These are phyloP conservation scores for Amylocystis lapponica DNA, from an alignment of 768 basidiomycete species.

Conservation along the genomic window DNA sequence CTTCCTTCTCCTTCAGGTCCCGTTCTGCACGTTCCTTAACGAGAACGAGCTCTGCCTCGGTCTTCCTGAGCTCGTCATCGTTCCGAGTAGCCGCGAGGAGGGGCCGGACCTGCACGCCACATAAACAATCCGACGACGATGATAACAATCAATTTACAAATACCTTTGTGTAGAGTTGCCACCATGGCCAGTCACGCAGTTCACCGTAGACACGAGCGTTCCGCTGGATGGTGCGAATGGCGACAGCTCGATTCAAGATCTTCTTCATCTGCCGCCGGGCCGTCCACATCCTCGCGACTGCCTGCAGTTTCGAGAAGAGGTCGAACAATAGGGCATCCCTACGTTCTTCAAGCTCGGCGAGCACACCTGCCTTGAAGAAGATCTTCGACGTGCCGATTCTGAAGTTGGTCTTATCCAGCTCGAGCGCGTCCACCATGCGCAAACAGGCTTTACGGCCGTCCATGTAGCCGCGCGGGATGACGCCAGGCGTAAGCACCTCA, in stretches of 20 bases:
- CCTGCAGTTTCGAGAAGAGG: conserved; percentile 84
- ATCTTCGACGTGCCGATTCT: conserved; percentile 96
- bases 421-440: conserved; percentile 84
- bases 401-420: conserved; percentile 79
- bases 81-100: conserved; percentile 86
- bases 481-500: conserved; percentile 89
- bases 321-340: conserved; percentile 85
- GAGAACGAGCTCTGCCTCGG: conserved; percentile 77
- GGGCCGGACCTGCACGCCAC: conserved; percentile 67
- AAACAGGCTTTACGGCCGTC: conserved; percentile 93
- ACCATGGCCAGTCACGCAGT: conserved; percentile 97
- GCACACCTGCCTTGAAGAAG: conserved; percentile 97
- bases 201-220: conserved; percentile 91
- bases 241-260: conserved; percentile 85
- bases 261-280: conserved; percentile 91
- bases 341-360: conserved; percentile 93
- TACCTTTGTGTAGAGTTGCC: conserved; percentile 95
- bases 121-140: neutral
- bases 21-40: conserved; percentile 82
- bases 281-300: conserved; percentile 78
- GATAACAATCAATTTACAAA: neutral
- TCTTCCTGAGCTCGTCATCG: conserved; percentile 86
- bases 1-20: conserved; percentile 76
- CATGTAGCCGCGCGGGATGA: conserved; percentile 94
- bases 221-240: conserved; percentile 87